A percentile compares a stretch with the other conserved stretches of the same genome.
These are phyloP conservation scores for Lentithecium fluviatile DNA, from an alignment of 495 filamentous ascomycete genomes.

Conservation along the genomic window DNA sequence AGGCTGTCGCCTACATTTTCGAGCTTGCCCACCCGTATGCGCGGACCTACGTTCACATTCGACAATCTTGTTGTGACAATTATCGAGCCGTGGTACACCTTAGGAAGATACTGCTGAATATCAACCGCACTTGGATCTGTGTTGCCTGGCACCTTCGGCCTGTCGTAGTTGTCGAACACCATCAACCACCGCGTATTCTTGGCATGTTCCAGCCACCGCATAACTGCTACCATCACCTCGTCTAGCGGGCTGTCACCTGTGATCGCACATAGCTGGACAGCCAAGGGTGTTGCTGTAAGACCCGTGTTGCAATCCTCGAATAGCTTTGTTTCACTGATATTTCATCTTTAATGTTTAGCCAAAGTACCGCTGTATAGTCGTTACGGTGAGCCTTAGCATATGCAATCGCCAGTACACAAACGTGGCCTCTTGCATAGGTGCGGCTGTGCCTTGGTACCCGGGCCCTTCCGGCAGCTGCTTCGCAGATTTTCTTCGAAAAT, in stretches of 20 bases:
- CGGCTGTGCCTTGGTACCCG: no score
- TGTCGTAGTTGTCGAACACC: slow-evolving; percentile 41
- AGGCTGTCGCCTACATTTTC: background rate
- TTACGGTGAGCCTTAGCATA: slow-evolving; percentile 17
- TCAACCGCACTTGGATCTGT: slow-evolving; percentile 32
- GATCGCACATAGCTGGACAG: slow-evolving; percentile 21
- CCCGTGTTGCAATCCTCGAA: slow-evolving; percentile 31
- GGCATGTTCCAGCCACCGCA: slow-evolving; percentile 40
- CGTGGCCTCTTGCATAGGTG: no score
- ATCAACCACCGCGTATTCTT: slow-evolving; percentile 42
- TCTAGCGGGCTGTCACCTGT: slow-evolving; percentile 31
- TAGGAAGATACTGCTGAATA: slow-evolving; percentile 43
- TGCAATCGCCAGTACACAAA: slow-evolving; percentile 28
- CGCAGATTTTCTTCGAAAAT: no score
- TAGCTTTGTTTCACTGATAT: slow-evolving; percentile 43
- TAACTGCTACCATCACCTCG: slow-evolving; percentile 38
- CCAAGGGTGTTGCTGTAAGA: no score
- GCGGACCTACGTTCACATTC: no score
- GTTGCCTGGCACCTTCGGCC: slow-evolving; percentile 32
- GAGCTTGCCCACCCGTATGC: background rate
- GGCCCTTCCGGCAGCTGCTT: no score
- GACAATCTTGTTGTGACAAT: slow-evolving; percentile 38
- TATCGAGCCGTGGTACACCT: slow-evolving; percentile 43
- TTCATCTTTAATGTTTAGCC: slow-evolving; percentile 34
- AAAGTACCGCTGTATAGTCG: slow-evolving; percentile 24